phyloP scores from a whole-genome alignment of 2,329 filamentous ascomycete genomes.

The Colletotrichum scovillei region DNA sequence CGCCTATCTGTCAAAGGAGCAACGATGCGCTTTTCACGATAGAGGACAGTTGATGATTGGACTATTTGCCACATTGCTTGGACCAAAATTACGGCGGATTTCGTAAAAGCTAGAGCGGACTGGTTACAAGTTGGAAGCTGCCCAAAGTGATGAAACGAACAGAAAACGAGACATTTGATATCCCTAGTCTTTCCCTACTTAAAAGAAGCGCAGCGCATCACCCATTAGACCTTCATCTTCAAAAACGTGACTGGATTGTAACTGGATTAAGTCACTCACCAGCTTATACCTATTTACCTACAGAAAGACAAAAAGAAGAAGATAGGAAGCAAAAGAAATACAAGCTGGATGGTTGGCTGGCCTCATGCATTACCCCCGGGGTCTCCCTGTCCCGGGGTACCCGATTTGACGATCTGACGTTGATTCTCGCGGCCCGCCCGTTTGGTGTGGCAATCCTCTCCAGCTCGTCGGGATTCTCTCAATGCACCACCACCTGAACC shows the following conservation, averaged over 20 bases:
- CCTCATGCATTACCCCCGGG: background rate
- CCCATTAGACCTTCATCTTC: background rate
- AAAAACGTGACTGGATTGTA: background rate
- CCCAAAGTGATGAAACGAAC: background rate
- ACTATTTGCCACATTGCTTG: background rate
- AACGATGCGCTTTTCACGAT: background rate
- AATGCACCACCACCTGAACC: too few relatives aligned
- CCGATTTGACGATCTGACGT: background rate
- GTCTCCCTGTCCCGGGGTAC: background rate
- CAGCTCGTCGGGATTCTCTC: background rate
- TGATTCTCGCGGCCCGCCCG: constrained; percentile 2
- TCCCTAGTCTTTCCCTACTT: background rate
- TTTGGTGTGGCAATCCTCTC: background rate
- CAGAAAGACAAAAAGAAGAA: background rate
- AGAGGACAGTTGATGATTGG: background rate
- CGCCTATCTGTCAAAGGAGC: too few relatives aligned
- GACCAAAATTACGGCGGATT: constrained; percentile 11
- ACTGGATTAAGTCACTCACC: background rate
- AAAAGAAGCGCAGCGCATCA: background rate
- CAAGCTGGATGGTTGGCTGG: background rate
- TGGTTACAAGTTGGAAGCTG: background rate
- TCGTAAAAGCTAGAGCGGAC: constrained; percentile 13
- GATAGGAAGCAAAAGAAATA: background rate
- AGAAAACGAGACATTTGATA: constrained; percentile 17
- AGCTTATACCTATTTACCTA: background rate